A percentile compares a stretch with the other conserved stretches of the same genome.
These are phyloP conservation scores for Fusarium albidum DNA, from an alignment of 2,329 filamentous ascomycete genomes.

Conservation along the genomic window DNA sequence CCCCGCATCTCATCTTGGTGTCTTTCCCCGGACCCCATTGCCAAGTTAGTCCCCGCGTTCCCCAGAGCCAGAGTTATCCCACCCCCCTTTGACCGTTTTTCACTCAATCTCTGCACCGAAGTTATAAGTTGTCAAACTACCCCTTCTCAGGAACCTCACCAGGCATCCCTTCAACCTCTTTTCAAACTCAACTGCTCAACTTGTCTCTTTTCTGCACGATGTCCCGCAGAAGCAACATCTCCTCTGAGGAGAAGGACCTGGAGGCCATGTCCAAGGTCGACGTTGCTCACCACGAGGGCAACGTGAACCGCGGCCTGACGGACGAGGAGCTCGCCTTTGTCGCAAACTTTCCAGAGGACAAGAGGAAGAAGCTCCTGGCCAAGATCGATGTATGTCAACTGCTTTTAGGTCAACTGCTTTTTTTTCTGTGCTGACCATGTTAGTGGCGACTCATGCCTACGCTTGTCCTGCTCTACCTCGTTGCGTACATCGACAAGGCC, in stretches of 20 bases:
- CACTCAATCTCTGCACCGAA: background rate
- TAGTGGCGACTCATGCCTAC: conserved; percentile 32
- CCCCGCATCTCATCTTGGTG: conserved; percentile 7
- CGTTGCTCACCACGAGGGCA: background rate
- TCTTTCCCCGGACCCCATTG: background rate
- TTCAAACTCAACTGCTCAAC: too few relatives aligned
- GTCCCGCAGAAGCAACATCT: conserved; percentile 12
- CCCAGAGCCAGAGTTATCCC: too few relatives aligned
- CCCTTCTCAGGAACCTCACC: conserved; percentile 7
- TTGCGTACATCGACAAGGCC: conserved; percentile 28
- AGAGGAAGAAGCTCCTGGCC: conserved; percentile 31
- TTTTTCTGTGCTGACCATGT: rapidly evolving
- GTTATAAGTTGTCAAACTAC: background rate
- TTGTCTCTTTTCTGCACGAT: background rate
- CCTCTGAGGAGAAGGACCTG: conserved; percentile 28
- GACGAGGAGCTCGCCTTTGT: conserved; percentile 33
- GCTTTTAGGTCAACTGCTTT: rapidly evolving
- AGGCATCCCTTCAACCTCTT: conserved; percentile 1
- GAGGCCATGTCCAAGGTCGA: conserved; percentile 28
- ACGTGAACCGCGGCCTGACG: conserved; percentile 5
- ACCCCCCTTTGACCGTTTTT: background rate
- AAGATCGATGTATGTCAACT: conserved; percentile 28
- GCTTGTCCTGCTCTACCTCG: conserved; percentile 22
- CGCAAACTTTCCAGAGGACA: conserved; percentile 29
- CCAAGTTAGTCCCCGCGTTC: too few relatives aligned